These are phyloP conservation scores for Peribolospora baueri DNA, from an alignment of 768 basidiomycete species.

Conservation along the genomic window DNA sequence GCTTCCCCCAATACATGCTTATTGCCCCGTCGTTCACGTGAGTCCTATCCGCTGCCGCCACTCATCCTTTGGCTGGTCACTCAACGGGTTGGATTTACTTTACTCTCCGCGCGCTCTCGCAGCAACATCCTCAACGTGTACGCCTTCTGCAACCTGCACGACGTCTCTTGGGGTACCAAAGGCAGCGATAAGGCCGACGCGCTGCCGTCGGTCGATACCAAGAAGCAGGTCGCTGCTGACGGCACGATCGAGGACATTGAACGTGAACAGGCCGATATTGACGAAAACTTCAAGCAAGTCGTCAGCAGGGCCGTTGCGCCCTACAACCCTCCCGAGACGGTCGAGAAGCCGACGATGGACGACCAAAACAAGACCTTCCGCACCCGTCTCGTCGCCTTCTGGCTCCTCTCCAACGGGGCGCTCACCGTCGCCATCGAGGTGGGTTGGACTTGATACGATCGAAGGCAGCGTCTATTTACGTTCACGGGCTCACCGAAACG, in stretches of 20 bases:
- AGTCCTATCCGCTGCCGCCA: conserved; percentile 27
- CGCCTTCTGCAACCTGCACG: conserved; percentile 89
- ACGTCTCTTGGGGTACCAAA: conserved; percentile 82
- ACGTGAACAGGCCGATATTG: conserved; percentile 1
- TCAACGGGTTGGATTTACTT: not conserved
- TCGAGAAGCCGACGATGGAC: conserved; percentile 62
- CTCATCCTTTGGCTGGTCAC: too few species aligned
- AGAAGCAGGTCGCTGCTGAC: conserved; percentile 4
- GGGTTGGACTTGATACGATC: not conserved
- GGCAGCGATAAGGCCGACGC: conserved; percentile 76
- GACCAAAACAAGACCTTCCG: conserved; percentile 83
- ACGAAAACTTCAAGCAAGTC: conserved; percentile 5
- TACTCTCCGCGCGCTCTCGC: not conserved
- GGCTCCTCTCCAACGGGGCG: conserved; percentile 32
- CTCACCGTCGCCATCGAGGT: conserved; percentile 31
- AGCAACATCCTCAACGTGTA: conserved; percentile 45
- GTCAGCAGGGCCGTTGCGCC: conserved; percentile 61
- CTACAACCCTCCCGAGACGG: conserved; percentile 35
- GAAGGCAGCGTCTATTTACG: not conserved
- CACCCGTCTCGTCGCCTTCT: conserved; percentile 43
- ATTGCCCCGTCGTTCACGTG: conserved; percentile 85
- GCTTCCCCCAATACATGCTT: conserved; percentile 71
- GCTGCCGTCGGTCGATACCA: conserved; percentile 48
- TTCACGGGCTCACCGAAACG: too few species aligned
- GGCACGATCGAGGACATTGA: conserved; percentile 1